Evolutionary conservation across 2,329 filamentous ascomycete genomes (phyloP), one percentile per base, ranked within the genome.

Genomic region (Remersonia thermophila): DNA sequence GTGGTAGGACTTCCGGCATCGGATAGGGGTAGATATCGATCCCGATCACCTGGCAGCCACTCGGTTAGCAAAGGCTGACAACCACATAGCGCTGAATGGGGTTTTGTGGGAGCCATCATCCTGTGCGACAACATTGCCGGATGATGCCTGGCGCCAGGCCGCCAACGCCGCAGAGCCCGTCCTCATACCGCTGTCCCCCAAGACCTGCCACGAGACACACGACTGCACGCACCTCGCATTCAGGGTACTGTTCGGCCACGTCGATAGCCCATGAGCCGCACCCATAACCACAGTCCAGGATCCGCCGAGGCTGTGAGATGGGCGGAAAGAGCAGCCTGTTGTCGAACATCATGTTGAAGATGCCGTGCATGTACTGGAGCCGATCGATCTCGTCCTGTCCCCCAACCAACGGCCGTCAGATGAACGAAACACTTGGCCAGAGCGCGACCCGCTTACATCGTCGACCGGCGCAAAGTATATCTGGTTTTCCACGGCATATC

Each of bases 211-310:
- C 20, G 9, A 23, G 20, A 5, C 9, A 6, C 20, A 5, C 20
- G 20, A 6, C 9, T 32, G 35, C 32, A 54, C 52, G 29, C 47
- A 82, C 80, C 63, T 83, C 69, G 51, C 74, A 79, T 42, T 65
- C 58, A 33, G 77, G 77, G 57, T 78, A 62, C 43, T 69, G 61
- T 50, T 72, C 67, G 32, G 80, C 80, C 35, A 81, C 75, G 16
- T 80, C 77, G 25, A 72, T 59, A 15, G 80, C 78, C 81, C 81
- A 86, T 32, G 73, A 65, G 28, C 68, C 80, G n/a, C 74, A 67
- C 28, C 81, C 81, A 55, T 74, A 81, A 0, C 81, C 81, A 47
- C 79, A 84, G 39, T 86, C 81, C 18, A 86, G 63, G 29, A 85
- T 67, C 49, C 68, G 69, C 46, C 62, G 60, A 16, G 71, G 69